Evolutionary conservation across 345 rosid genomes (phyloP), one percentile per base, ranked within the genome.

Genomic region (Brassica nigra): DNA sequence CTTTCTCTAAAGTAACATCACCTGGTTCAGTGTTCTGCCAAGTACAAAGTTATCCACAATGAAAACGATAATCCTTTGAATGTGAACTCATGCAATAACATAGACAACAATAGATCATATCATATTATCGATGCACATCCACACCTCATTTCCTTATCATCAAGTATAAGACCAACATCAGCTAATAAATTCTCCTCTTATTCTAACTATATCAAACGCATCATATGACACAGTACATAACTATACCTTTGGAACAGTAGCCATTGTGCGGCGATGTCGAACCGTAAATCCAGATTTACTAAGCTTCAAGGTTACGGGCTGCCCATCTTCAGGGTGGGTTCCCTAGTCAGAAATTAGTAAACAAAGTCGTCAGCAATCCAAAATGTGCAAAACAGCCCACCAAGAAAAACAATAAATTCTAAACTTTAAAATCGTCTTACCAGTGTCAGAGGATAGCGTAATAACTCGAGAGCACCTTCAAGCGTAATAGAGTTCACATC

Each of bases 181-280:
- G 29, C 16, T 62, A 34, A 62, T 27, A 49, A 16, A 74, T 68
- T 10, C 42, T 59, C 74, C 2, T 54, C 52, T 75, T 62, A 76
- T 23, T 23, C 27, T 23, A 28, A 30, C 36, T 63, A 69, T 39
- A 57, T 64, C 36, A 69, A 64, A 62, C 29, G 66, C 8, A 62
- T 29, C 47, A 52, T 49, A 62, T 64, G 57, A 54, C 61, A 70
- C 61, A 70, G 62, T 39, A 36, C 29, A 63, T 28, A 63, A 63
- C 10, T 5, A 75, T 89, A 95, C 98, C 99, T 91, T 93, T 39
- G 99, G 97, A 78, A 95, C 88, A 49, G 93, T 72, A 81, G 92
- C 99, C 83, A 85, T 85, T 9, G 87, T 88, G 71, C 90, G 85
- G 76, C 95, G 85, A 88, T 95, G 92, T 75, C 82, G 82, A 70